These are phyloP conservation scores for Scheffersomyces amazonensis DNA, from an alignment of 805 yeast genomes.

Conservation along the genomic window DNA sequence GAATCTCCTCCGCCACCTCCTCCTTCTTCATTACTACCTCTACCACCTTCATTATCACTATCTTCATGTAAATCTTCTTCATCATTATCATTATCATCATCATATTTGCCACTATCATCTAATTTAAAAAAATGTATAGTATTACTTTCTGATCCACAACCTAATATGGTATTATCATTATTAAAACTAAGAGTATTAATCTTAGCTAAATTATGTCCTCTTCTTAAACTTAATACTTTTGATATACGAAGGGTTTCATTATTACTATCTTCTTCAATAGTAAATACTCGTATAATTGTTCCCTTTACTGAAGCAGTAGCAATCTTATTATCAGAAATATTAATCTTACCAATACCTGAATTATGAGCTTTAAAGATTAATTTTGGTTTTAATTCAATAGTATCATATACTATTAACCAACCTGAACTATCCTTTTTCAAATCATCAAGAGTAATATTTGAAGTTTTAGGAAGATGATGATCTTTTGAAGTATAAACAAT, in stretches of 20 bases:
- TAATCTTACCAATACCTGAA: slow-evolving; percentile 29
- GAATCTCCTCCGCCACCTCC: slow-evolving; percentile 16
- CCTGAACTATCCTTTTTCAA: slow-evolving; percentile 25
- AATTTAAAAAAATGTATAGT: slow-evolving; percentile 41
- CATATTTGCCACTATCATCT: slow-evolving; percentile 5
- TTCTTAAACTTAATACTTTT: slow-evolving; percentile 31
- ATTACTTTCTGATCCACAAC: slow-evolving; percentile 38
- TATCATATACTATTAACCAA: slow-evolving; percentile 40
- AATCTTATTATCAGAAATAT: slow-evolving; percentile 23
- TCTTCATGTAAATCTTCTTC: slow-evolving; percentile 4
- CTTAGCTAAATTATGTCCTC: slow-evolving; percentile 38
- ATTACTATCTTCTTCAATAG: slow-evolving; percentile 12
- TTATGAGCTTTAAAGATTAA: slow-evolving; percentile 40
- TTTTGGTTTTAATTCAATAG: slow-evolving; percentile 27
- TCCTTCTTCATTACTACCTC: slow-evolving; percentile 16
- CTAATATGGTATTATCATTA: slow-evolving; percentile 29
- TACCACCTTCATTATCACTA: slow-evolving; percentile 6
- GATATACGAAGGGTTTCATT: slow-evolving; percentile 14
- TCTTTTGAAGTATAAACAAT: slow-evolving; percentile 26
- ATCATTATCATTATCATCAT: slow-evolving; percentile 6
- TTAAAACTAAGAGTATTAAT: slow-evolving; percentile 35
- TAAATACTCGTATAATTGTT: slow-evolving; percentile 37
- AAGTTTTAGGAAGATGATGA: slow-evolving; percentile 9
- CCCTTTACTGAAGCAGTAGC: slow-evolving; percentile 45
- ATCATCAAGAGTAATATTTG: slow-evolving; percentile 22